A percentile compares a stretch with the other conserved stretches of the same genome.
Conservation (phyloP, 202 grass and related monocot species). For the Musa balbisiana region DNA sequence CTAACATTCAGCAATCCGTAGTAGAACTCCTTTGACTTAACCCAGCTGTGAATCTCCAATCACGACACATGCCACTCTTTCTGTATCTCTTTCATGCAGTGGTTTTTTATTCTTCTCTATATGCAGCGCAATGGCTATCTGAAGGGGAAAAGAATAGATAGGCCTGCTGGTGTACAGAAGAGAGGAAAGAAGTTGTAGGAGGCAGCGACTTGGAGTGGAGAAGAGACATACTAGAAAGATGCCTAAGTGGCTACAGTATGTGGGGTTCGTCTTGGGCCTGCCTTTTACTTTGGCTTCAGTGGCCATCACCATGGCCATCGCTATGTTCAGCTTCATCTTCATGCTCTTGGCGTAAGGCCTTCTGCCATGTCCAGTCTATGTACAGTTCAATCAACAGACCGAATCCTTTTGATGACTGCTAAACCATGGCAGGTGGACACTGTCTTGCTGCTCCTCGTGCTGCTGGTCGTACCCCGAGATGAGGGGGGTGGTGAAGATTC, state of each 20-base stretch:
- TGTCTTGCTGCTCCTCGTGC: not conserved
- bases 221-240: not conserved
- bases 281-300: not conserved
- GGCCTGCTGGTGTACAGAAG: no score
- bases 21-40: no score
- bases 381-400: not conserved
- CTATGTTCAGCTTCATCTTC: not conserved
- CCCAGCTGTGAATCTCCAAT: no score
- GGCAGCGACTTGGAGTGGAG: no score
- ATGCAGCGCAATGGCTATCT: no score
- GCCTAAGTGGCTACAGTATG: not conserved
- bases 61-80: no score
- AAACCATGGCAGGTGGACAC: not conserved
- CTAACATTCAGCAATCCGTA: no score
- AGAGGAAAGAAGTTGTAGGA: no score
- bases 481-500: not conserved
- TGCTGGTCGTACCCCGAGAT: not conserved
- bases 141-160: no score
- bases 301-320: not conserved
- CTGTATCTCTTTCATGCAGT: no score
- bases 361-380: not conserved
- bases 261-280: not conserved
- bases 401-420: not conserved
- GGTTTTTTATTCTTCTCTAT: no score
- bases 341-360: not conserved